These are phyloP conservation scores for Diutina rugosa DNA, from an alignment of 1,139 yeast genomes.

Conservation along the genomic window DNA sequence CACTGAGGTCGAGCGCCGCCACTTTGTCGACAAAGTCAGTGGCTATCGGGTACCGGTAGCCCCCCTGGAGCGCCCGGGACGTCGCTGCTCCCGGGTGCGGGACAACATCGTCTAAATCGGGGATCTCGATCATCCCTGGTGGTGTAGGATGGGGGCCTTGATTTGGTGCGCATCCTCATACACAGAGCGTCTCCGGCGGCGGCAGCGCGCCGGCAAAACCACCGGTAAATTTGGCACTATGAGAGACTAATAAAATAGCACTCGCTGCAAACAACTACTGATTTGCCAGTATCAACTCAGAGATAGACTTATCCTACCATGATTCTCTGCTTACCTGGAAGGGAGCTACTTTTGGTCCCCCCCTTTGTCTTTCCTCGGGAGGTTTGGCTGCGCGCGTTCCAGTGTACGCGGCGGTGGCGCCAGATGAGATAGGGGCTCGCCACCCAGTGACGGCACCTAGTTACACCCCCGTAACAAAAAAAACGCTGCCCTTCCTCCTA, in stretches of 20 bases:
- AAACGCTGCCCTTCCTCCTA: no score
- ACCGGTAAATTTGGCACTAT: no score
- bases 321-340: not conserved
- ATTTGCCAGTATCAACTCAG: no score
- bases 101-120: not conserved
- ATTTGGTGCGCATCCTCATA: not conserved
- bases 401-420: not conserved
- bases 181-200: no score
- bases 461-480: not conserved
- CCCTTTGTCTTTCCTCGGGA: not conserved
- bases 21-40: not conserved
- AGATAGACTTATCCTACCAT: no score
- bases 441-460: not conserved
- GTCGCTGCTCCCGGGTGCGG: not conserved
- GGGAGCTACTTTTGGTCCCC: not conserved
- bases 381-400: not conserved
- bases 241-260: no score
- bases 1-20: not conserved
- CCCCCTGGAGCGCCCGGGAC: not conserved
- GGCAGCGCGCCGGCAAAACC: no score
- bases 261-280: no score
- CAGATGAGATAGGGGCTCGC: not conserved
- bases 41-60: not conserved
- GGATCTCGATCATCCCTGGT: constrained; percentile 1
- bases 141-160: not conserved